Percentiles rank a stretch among this genome's conserved stretches.
Evolutionary conservation across 208 protist species (phyloP).

Genomic region (Phytomonas sp.): DNA sequence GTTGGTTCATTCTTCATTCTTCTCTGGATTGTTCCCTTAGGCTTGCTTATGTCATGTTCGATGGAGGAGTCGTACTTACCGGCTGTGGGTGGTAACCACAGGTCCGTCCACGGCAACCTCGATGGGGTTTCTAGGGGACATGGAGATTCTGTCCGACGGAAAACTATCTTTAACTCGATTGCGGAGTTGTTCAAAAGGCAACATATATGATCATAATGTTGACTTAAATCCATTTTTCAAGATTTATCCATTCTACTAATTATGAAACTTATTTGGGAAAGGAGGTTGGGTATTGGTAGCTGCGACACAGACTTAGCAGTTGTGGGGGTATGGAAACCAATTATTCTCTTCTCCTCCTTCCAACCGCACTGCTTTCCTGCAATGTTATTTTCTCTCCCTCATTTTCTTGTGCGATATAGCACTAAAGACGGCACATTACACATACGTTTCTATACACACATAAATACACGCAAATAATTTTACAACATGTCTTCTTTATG

Average conservation of each 20-base stretch:
- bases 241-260: not conserved
- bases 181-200: slow-evolving; percentile 11
- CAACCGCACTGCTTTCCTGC: not conserved
- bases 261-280: not conserved
- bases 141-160: not conserved
- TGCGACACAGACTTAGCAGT: not conserved
- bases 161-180: slow-evolving; percentile 17
- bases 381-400: not conserved
- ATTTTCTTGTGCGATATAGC: not conserved
- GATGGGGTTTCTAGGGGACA: not conserved
- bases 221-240: not conserved
- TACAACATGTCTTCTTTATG: not conserved
- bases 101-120: slow-evolving; percentile 4
- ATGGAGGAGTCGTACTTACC: slow-evolving; percentile 48
- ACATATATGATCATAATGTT: not conserved
- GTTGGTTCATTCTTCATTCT: slow-evolving; percentile 44
- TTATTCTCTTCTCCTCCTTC: not conserved
- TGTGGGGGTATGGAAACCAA: not conserved
- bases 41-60: slow-evolving; percentile 32
- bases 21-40: slow-evolving; percentile 51
- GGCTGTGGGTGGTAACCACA: slow-evolving; percentile 12
- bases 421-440: not conserved
- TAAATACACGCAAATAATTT: not conserved
- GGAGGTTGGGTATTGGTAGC: not conserved
- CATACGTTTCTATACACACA: not conserved